Conservation (phyloP, 495 filamentous ascomycete species). For the Aspergillus bertholletiae region DNA sequence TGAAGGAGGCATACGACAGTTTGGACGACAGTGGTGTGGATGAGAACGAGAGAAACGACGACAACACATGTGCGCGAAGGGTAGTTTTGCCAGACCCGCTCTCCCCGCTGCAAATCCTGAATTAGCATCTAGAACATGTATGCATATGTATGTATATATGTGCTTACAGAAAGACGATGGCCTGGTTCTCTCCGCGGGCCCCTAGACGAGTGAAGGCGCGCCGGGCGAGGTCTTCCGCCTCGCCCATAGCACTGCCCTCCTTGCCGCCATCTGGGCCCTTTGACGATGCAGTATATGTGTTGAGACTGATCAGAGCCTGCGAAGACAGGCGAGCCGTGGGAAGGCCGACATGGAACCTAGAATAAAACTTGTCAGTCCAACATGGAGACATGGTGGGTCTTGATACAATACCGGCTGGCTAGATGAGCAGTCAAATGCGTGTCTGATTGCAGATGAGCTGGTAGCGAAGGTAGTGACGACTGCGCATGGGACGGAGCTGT, state of each 20-base stretch:
- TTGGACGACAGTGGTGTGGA: conserved; percentile 90
- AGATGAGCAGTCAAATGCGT: conserved; percentile 94
- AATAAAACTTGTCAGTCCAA: background rate
- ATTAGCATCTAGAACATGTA: conserved; percentile 1
- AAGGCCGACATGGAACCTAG: conserved; percentile 77
- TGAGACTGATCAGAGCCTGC: conserved; percentile 83
- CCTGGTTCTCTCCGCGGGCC: conserved; percentile 86
- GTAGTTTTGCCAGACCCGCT: conserved; percentile 95
- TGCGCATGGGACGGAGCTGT: conserved; percentile 69
- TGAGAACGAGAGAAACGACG: conserved; percentile 78
- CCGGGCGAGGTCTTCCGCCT: conserved; percentile 83
- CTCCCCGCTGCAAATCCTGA: conserved; percentile 64
- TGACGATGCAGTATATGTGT: conserved; percentile 85
- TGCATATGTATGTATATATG: background rate
- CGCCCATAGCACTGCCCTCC: conserved; percentile 80
- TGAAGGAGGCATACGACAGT: conserved; percentile 85
- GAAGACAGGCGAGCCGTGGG: conserved; percentile 86
- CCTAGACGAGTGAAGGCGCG: conserved; percentile 84
- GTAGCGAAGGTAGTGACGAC: conserved; percentile 81
- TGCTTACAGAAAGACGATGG: conserved; percentile 84
- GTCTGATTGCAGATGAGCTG: conserved; percentile 90
- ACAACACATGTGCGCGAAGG: conserved; percentile 80
- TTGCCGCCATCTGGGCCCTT: conserved; percentile 86
- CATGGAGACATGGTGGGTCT: background rate
- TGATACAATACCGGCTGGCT: conserved; percentile 64